Base-by-base conservation (phyloP, 257 asterid species). In the Eustoma russellianum region DNA sequence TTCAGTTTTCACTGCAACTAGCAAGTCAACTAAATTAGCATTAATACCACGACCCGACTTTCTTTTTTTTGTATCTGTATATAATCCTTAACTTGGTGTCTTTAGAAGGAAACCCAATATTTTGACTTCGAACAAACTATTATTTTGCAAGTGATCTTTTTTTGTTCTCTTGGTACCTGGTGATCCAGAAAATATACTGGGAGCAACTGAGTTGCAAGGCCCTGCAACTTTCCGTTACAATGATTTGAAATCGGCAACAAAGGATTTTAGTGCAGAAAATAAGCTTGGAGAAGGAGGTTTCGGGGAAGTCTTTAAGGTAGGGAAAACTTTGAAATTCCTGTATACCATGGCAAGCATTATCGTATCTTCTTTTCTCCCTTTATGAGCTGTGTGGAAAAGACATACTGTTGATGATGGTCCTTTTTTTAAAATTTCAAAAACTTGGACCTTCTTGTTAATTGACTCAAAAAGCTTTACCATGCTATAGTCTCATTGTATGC, bases 281-380 rank as follows among this genome's bases (percentile, higher is more conserved):
- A 88, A 88, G 48, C 79, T 88, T 4, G 97, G 97, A 34, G 91
- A 77, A 70, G 95, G 97, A 5, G 86, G 83, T 44, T 88, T 82
- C 55, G 95, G 97, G n/a, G 85, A 65, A 58, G 94, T 85, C 10
- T 88, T 69, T 78, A 88, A 82, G 89, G 96, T 86, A 61, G 34
- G 13, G 18, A 17, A 48, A 30, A 17, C 3, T 9, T 2, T 41
- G 11, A 30, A 17, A 13, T 5, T 60, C 34, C 30, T 59, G 11
- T 11, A 18, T 55, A 24, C 54, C 14, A n/a, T 7, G 30, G 44
- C 45, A 30, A 12, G 41, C 41, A 28, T 56, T 13, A 43, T n/a
- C n/a, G 1, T 24, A 24, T 17, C 30, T 18, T 16, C 17, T 33
- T n/a, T 52, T 17, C 3, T 55, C 47, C 43, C 11, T 43, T 43